phyloP scores from a whole-genome alignment of 208 protist genomes.

The Crithidia fasciculata region DNA sequence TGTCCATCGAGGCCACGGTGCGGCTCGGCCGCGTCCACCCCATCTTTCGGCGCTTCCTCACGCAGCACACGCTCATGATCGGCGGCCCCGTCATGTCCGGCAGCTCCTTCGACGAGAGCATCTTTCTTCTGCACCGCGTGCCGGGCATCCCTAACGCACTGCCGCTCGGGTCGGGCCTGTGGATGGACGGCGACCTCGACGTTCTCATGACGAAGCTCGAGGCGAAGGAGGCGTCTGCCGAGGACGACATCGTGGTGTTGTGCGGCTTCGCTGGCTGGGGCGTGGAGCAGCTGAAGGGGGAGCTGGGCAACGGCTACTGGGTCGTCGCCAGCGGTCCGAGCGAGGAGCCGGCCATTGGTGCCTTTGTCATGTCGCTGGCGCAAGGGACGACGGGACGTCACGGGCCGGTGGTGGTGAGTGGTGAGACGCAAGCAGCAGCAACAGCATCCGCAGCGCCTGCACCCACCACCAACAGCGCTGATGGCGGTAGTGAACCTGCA shows the following conservation, averaged over 20 bases:
- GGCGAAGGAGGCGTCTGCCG: slow-evolving; percentile 44
- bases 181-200: slow-evolving; percentile 80
- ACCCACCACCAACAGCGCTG: neutral
- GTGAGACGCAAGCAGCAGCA: neutral
- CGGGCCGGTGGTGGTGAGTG: neutral
- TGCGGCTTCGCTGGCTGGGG: slow-evolving; percentile 87
- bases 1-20: slow-evolving; percentile 54
- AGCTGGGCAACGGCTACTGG: slow-evolving; percentile 76
- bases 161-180: slow-evolving; percentile 58
- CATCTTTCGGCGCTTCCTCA: slow-evolving; percentile 64
- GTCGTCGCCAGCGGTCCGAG: slow-evolving; percentile 48
- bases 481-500: too few species aligned
- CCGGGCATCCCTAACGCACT: slow-evolving; percentile 66
- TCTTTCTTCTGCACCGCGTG: slow-evolving; percentile 77
- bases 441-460: neutral
- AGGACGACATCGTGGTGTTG: slow-evolving; percentile 75
- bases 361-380: slow-evolving; percentile 66
- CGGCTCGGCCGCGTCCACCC: slow-evolving; percentile 61
- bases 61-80: slow-evolving; percentile 74
- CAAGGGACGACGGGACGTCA: slow-evolving; percentile 24
- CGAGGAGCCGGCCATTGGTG: slow-evolving; percentile 36
- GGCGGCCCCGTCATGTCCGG: slow-evolving; percentile 78
- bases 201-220: slow-evolving; percentile 65
- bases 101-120: slow-evolving; percentile 66
- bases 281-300: slow-evolving; percentile 70